A percentile compares a stretch with the other conserved stretches of the same genome.
These are phyloP conservation scores for Trichoderma brevicompactum DNA, from an alignment of 2,329 filamentous ascomycete genomes.

Conservation along the genomic window DNA sequence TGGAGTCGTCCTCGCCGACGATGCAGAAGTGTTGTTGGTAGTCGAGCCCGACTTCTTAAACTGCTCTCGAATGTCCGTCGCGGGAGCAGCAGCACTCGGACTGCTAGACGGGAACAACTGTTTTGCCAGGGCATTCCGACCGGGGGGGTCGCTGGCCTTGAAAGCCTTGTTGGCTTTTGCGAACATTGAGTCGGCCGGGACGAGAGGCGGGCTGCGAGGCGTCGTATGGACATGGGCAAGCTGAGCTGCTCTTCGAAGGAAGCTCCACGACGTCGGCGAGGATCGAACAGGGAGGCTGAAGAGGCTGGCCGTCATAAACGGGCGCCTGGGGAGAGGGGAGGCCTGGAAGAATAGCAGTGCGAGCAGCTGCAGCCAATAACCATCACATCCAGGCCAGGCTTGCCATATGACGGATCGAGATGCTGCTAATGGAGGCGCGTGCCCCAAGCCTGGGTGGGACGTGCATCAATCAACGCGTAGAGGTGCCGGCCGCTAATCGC, in stretches of 20 bases:
- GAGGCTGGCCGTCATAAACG: conserved; percentile 46
- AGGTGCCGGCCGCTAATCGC: not conserved
- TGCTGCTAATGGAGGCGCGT: conserved; percentile 22
- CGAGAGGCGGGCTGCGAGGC: conserved; percentile 28
- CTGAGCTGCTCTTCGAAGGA: conserved; percentile 36
- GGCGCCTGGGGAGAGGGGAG: not conserved
- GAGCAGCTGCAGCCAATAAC: not conserved
- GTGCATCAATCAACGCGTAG: conserved; percentile 29
- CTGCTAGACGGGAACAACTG: conserved; percentile 63
- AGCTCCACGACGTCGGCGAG: conserved; percentile 43
- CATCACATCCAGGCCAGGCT: conserved; percentile 7
- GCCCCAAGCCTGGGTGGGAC: conserved; percentile 12
- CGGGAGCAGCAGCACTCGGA: conserved; percentile 47
- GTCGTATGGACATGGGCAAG: conserved; percentile 36
- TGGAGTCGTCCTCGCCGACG: conserved; percentile 46
- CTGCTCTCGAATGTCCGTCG: conserved; percentile 55
- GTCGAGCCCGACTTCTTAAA: conserved; percentile 49
- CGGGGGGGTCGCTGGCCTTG: conserved; percentile 45
- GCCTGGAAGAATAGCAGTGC: conserved; percentile 11
- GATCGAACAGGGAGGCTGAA: conserved; percentile 42
- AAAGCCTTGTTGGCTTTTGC: conserved; percentile 45
- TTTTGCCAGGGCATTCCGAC: conserved; percentile 49
- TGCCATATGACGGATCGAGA: conserved; percentile 13
- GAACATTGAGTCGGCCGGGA: conserved; percentile 41
- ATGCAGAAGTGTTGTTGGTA: conserved; percentile 40